Evolutionary conservation across 176 grass and related monocot genomes (phyloP).

Genomic region (Saccharum spontaneum): DNA sequence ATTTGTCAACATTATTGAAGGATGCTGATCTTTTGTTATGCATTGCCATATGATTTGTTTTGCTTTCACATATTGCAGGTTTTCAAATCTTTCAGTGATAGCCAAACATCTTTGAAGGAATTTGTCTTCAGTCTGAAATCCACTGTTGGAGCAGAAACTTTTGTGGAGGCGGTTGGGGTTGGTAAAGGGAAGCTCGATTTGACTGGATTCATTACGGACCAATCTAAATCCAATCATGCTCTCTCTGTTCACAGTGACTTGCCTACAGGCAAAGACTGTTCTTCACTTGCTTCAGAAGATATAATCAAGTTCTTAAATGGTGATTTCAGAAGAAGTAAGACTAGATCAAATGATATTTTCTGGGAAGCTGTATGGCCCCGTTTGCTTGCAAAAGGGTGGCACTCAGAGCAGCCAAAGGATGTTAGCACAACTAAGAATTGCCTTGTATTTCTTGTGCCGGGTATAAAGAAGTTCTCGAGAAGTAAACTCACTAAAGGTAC

Average conservation of each 20-base stretch:
- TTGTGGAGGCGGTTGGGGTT: slow-evolving; percentile 74
- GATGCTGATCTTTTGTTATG: slow-evolving; percentile 23
- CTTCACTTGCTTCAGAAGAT: slow-evolving; percentile 65
- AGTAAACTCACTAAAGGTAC: slow-evolving; percentile 71
- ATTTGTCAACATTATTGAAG: slow-evolving; percentile 1
- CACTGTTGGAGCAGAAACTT: slow-evolving; percentile 54
- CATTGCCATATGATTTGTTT: slow-evolving; percentile 22
- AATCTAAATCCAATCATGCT: slow-evolving; percentile 56
- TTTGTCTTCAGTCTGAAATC: slow-evolving; percentile 72
- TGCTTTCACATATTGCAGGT: slow-evolving; percentile 51
- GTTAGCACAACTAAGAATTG: slow-evolving; percentile 59
- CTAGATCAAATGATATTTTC: slow-evolving; percentile 89
- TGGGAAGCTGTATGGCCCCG: slow-evolving; percentile 99
- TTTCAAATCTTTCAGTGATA: slow-evolving; percentile 61
- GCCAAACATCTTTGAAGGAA: slow-evolving; percentile 61
- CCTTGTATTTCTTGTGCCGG: slow-evolving; percentile 64
- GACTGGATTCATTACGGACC: slow-evolving; percentile 64
- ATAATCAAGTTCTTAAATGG: slow-evolving; percentile 97
- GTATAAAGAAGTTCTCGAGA: slow-evolving; percentile 82
- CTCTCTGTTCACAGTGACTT: slow-evolving; percentile 55
- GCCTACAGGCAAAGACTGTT: slow-evolving; percentile 86
- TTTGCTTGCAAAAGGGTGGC: slow-evolving; percentile 92
- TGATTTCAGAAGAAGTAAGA: slow-evolving; percentile 92
- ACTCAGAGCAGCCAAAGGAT: slow-evolving; percentile 92
- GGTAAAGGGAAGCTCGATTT: slow-evolving; percentile 81